Evolutionary conservation across 2,329 filamentous ascomycete species (phyloP).

Genomic region (Pseudogymnoascus sp.): DNA sequence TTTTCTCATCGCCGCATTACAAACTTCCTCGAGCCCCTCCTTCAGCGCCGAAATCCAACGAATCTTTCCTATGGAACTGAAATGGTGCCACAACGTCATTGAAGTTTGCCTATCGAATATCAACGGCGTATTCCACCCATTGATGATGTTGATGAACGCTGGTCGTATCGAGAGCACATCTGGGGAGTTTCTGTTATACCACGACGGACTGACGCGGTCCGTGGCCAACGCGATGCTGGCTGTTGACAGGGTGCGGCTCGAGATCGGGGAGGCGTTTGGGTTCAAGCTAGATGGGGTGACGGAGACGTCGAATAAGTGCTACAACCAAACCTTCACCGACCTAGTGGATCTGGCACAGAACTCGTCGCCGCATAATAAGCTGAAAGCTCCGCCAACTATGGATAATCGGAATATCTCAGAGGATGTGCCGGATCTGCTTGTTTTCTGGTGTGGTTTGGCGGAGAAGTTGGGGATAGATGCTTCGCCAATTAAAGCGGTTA

Average conservation of each 20-base stretch:
- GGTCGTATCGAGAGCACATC: slow-evolving; percentile 24
- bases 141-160: slow-evolving; percentile 25
- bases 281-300: slow-evolving; percentile 18
- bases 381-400: slow-evolving; percentile 18
- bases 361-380: slow-evolving; percentile 21
- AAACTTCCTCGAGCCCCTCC: neutral
- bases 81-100: slow-evolving; percentile 23
- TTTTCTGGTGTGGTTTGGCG: slow-evolving; percentile 19
- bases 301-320: slow-evolving; percentile 23
- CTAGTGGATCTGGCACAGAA: slow-evolving; percentile 21
- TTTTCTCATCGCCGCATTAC: slow-evolving; percentile 2
- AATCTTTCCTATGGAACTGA: slow-evolving; percentile 19
- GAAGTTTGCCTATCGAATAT: slow-evolving; percentile 24
- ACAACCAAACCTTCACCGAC: slow-evolving; percentile 20
- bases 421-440: slow-evolving; percentile 20
- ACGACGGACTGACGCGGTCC: neutral
- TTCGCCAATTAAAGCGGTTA: slow-evolving; percentile 17
- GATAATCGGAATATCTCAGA: slow-evolving; percentile 21
- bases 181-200: slow-evolving; percentile 20
- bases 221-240: slow-evolving; percentile 17
- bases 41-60: slow-evolving; percentile 13
- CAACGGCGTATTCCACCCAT: slow-evolving; percentile 25
- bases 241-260: slow-evolving; percentile 20
- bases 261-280: slow-evolving; percentile 21
- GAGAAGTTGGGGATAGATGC: slow-evolving; percentile 19